A percentile compares a stretch with the other conserved stretches of the same genome.
These are phyloP conservation scores for Agarophyton chilense DNA, from an alignment of 23 red algal genomes.

Conservation along the genomic window DNA sequence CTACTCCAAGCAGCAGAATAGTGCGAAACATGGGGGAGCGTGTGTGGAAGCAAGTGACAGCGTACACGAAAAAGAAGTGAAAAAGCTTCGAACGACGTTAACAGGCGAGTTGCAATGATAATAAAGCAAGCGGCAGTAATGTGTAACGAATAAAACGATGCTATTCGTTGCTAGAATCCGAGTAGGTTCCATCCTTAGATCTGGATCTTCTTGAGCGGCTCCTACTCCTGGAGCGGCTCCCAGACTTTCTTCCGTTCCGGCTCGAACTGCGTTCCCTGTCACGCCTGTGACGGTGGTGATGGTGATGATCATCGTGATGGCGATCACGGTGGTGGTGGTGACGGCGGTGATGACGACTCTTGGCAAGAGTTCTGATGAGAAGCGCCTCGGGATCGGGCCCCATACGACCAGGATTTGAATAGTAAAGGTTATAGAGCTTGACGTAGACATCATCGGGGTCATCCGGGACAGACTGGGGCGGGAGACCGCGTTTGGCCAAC, in stretches of 20 bases:
- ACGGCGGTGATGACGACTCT: conserved; percentile 9
- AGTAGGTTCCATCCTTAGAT: background rate
- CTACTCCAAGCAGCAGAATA: too few relatives aligned
- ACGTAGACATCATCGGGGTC: conserved; percentile 43
- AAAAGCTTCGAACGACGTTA: too few relatives aligned
- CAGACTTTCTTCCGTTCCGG: conserved; percentile 5
- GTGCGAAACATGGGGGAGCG: too few relatives aligned
- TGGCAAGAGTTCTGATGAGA: background rate
- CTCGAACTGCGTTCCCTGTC: background rate
- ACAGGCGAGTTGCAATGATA: too few relatives aligned
- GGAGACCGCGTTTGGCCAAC: conserved; percentile 50
- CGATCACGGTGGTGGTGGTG: conserved; percentile 35
- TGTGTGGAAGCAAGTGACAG: too few relatives aligned
- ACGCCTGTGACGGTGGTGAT: conserved; percentile 24
- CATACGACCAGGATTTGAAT: conserved; percentile 9
- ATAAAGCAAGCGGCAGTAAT: too few relatives aligned
- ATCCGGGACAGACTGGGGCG: conserved; percentile 28
- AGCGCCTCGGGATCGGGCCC: conserved; percentile 30
- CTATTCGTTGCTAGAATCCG: background rate
- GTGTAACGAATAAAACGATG: background rate
- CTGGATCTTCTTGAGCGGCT: conserved; percentile 7
- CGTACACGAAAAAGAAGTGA: too few relatives aligned
- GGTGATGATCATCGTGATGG: conserved; percentile 13
- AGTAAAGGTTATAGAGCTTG: conserved; percentile 31
- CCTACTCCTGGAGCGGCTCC: conserved; percentile 27